A percentile compares a stretch with the other conserved stretches of the same genome.
phyloP scores from a whole-genome alignment of 2,329 filamentous ascomycete species.

The Fusarium sp. region DNA sequence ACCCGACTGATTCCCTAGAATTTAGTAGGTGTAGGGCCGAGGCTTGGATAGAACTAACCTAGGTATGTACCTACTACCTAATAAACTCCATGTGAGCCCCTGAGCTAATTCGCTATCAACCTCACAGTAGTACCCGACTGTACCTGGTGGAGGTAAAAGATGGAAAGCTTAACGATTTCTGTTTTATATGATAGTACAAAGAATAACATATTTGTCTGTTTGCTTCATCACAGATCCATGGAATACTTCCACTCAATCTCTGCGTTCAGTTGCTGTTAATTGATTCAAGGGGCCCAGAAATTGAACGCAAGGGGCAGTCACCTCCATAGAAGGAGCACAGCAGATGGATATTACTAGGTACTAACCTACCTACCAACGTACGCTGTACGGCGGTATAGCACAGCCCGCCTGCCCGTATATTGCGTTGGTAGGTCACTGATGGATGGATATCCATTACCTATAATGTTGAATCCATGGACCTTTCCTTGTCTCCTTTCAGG shows the following conservation, averaged over 20 bases:
- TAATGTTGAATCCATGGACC: background rate
- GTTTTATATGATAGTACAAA: background rate
- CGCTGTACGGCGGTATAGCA: no score
- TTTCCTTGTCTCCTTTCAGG: constrained; percentile 9
- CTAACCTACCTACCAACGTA: no score
- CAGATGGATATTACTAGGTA: background rate
- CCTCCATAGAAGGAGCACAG: background rate
- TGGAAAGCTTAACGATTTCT: background rate
- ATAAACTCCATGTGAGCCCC: constrained; percentile 15
- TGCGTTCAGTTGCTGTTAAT: constrained; percentile 9
- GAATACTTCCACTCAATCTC: background rate
- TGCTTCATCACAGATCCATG: background rate
- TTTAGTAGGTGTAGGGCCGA: constrained; percentile 10
- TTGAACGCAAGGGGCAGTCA: background rate
- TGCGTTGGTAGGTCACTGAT: no score
- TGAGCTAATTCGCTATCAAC: constrained; percentile 24
- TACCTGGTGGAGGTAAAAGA: background rate
- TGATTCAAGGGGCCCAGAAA: constrained; percentile 14
- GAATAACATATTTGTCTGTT: background rate
- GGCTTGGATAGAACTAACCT: constrained; percentile 6
- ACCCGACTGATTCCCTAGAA: background rate
- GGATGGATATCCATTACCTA: no score
- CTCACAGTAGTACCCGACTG: background rate
- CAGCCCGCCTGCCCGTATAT: no score
- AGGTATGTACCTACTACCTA: background rate